Percentiles rank a stretch among this genome's conserved stretches.
phyloP scores from a whole-genome alignment of 306 rosid genomes.

The Acmispon strigosus region DNA sequence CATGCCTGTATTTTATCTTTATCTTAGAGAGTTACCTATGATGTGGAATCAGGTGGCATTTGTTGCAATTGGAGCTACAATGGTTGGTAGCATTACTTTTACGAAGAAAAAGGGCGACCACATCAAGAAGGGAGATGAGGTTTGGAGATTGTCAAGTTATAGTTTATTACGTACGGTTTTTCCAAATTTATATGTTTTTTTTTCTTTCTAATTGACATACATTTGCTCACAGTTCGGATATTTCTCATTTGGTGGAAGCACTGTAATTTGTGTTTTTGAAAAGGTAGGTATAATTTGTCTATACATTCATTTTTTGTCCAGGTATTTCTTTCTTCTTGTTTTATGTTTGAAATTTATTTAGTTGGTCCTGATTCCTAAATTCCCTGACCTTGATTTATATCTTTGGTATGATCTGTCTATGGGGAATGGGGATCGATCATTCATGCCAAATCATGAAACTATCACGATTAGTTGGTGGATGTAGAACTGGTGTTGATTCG shows the following conservation, averaged over 20 bases:
- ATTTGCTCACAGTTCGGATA: conserved; percentile 72
- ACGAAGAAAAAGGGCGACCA: conserved; percentile 61
- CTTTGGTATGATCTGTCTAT: background rate
- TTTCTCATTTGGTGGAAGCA: conserved; percentile 98
- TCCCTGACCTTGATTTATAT: background rate
- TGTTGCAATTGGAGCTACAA: conserved; percentile 95
- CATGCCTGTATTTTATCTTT: background rate
- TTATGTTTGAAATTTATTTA: background rate
- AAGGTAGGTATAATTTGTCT: conserved; percentile 47
- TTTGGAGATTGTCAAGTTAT: conserved; percentile 10
- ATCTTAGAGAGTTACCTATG: background rate
- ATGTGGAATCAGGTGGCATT: conserved; percentile 70
- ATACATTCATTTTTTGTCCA: background rate
- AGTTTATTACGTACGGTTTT: conserved; percentile 6
- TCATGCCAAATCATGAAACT: no score
- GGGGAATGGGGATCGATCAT: no score
- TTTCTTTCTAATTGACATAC: conserved; percentile 25
- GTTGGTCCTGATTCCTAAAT: background rate
- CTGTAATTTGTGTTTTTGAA: conserved; percentile 83
- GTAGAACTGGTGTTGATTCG: no score
- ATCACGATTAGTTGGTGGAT: no score
- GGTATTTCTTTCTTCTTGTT: background rate
- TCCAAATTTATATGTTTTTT: background rate
- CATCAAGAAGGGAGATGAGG: conserved; percentile 98
- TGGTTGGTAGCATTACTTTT: conserved; percentile 96